These are phyloP conservation scores for Didymella arachidicola DNA, from an alignment of 2,329 filamentous ascomycete genomes.

Conservation along the genomic window DNA sequence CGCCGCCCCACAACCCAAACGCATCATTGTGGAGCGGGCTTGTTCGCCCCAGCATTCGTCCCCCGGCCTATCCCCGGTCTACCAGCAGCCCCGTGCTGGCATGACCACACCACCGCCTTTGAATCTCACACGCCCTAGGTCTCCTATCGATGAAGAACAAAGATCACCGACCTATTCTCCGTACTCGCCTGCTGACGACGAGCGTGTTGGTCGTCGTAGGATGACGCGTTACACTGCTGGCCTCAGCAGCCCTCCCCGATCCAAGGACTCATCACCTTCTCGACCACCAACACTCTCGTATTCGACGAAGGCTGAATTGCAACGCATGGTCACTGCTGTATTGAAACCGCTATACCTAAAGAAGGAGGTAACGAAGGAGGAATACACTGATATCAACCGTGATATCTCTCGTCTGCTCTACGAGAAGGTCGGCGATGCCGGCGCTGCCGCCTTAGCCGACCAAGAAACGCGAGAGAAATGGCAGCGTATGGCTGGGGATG, in stretches of 20 bases:
- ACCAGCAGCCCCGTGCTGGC: constrained; percentile 69
- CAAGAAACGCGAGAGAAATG: constrained; percentile 72
- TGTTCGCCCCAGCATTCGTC: constrained; percentile 64
- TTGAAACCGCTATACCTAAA: constrained; percentile 84
- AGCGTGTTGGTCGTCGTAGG: constrained; percentile 49
- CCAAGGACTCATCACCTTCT: constrained; percentile 72
- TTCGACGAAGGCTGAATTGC: constrained; percentile 86
- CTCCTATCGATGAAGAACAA: constrained; percentile 57
- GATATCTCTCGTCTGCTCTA: constrained; percentile 89
- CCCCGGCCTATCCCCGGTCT: constrained; percentile 71
- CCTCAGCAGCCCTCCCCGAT: constrained; percentile 56
- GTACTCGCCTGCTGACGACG: constrained; percentile 59
- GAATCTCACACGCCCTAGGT: constrained; percentile 66
- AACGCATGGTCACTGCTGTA: constrained; percentile 83
- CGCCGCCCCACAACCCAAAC: constrained; percentile 50
- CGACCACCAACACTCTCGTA: constrained; percentile 71
- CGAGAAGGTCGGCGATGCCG: constrained; percentile 64
- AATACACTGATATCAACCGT: constrained; percentile 92
- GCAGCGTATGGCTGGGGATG: constrained; percentile 77
- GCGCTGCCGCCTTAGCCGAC: constrained; percentile 62
- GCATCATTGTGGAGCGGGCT: constrained; percentile 51
- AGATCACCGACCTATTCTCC: constrained; percentile 77
- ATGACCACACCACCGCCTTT: constrained; percentile 73
- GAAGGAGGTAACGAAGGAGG: constrained; percentile 80
- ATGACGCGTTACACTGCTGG: constrained; percentile 42